These are phyloP conservation scores for Macroventuria anomochaeta DNA, from an alignment of 2,329 filamentous ascomycete species.

Conservation along the genomic window DNA sequence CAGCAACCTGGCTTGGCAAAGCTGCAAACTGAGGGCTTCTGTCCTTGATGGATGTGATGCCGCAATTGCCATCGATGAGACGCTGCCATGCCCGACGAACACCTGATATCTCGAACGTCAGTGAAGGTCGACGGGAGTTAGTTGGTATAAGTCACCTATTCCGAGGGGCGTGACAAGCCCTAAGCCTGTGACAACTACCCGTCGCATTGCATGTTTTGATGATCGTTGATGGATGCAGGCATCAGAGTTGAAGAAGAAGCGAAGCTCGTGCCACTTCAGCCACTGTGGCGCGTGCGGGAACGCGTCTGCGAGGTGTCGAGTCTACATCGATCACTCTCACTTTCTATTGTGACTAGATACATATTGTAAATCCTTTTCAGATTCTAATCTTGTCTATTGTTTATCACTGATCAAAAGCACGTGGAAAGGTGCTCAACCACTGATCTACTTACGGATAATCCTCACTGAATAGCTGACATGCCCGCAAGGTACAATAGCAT, in stretches of 20 bases:
- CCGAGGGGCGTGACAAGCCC: conserved; percentile 71
- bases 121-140: background rate
- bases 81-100: conserved; percentile 79
- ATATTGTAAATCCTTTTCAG: too few species aligned
- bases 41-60: conserved; percentile 74
- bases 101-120: conserved; percentile 54
- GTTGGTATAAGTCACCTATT: conserved; percentile 59
- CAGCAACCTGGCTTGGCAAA: conserved; percentile 85
- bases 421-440: too few species aligned
- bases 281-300: conserved; percentile 23
- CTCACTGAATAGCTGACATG: too few species aligned
- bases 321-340: too few species aligned
- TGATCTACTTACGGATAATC: too few species aligned
- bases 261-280: conserved; percentile 20
- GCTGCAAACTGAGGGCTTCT: conserved; percentile 69
- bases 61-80: conserved; percentile 79
- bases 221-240: conserved; percentile 22
- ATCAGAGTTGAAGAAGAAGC: conserved; percentile 1
- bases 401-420: too few species aligned
- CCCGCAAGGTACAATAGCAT: too few species aligned
- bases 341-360: too few species aligned
- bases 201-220: conserved; percentile 55
- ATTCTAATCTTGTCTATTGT: too few species aligned
- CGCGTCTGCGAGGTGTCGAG: too few species aligned
- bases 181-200: conserved; percentile 58